Evolutionary conservation across 2,329 filamentous ascomycete genomes (phyloP), one percentile per base, ranked within the genome.

Genomic region (Pseudogymnoascus sp.): DNA sequence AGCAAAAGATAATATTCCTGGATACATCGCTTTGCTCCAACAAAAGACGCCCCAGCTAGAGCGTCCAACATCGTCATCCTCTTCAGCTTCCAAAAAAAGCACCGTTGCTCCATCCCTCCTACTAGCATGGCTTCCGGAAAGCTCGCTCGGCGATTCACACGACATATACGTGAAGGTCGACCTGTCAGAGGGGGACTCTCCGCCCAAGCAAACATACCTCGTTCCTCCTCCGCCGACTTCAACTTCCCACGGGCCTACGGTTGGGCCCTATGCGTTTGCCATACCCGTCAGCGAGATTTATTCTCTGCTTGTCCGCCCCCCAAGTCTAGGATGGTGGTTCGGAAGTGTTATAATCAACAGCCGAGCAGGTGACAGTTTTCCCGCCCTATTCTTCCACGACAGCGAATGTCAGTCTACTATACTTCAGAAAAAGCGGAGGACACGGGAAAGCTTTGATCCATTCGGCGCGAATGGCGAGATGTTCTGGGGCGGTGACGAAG

Each of bases 401-500:
- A 92, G 87, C 66, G 94, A 99, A 77, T 99, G 94, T 71, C 90
- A 96, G 75, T 95, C 90, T 61, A 99, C 94, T 0, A 96, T 97
- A 22, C 76, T 95, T 62, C 93, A 97, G 75, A 91, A 95, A 77
- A 96, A 94, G 81, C 91, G 88, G 76, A 80, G 90, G 61, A 85
- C 91, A 0, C 84, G 83, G 65, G 91, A 97, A 69, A 90, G 80
- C 45, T 97, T 99, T 70, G 92, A 97, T 69, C 92, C 92, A 0
- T 97, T 97, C 73, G 87, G 88, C 14, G 90, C 91, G 65, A 83
- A 83, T 66, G 93, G 93, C 0, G 85, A 90, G 73, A 88, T 96
- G 80, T 97, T 97, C 72, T 99, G 95, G 94, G 95, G 94, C 62
- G 94, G 94, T 4, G 94, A 99, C 72, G 93, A 99, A 76, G 89